These are phyloP conservation scores for Lactifluus hygrophoroides DNA, from an alignment of 768 basidiomycete genomes.

Conservation along the genomic window DNA sequence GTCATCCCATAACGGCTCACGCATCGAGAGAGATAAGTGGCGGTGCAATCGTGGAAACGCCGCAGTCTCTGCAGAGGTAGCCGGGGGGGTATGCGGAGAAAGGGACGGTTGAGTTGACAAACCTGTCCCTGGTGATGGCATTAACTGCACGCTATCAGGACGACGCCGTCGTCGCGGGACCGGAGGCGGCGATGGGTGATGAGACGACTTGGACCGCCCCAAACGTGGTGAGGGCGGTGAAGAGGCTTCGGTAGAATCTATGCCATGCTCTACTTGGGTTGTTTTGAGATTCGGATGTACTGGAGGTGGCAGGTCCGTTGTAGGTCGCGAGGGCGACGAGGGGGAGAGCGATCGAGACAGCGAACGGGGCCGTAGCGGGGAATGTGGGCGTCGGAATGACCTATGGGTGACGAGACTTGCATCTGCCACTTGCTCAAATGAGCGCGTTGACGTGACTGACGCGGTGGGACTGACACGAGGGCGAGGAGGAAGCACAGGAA, in stretches of 20 bases:
- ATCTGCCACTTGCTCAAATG: constrained; percentile 36
- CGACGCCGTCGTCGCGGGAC: constrained; percentile 43
- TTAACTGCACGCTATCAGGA: constrained; percentile 57
- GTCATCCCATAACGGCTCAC: constrained; percentile 35
- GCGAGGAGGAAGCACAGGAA: constrained; percentile 32
- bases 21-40: constrained; percentile 32
- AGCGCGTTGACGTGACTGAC: constrained; percentile 29
- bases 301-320: constrained; percentile 34
- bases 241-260: constrained; percentile 1
- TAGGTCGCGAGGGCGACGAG: constrained; percentile 28
- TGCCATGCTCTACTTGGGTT: constrained; percentile 9
- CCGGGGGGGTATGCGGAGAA: constrained; percentile 14
- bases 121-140: constrained; percentile 5
- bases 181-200: constrained; percentile 35
- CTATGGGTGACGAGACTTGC: constrained; percentile 24
- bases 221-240: constrained; percentile 32
- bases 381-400: neutral
- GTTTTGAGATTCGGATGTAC: constrained; percentile 48
- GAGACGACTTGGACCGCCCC: constrained; percentile 48
- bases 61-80: constrained; percentile 9
- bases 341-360: constrained; percentile 22
- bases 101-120: neutral
- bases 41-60: constrained; percentile 27
- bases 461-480: constrained; percentile 28
- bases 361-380: constrained; percentile 4